Percentiles rank a stretch among this genome's conserved stretches.
Evolutionary conservation across 106 monocot species (phyloP).

Genomic region (Cymbidium sinense): DNA sequence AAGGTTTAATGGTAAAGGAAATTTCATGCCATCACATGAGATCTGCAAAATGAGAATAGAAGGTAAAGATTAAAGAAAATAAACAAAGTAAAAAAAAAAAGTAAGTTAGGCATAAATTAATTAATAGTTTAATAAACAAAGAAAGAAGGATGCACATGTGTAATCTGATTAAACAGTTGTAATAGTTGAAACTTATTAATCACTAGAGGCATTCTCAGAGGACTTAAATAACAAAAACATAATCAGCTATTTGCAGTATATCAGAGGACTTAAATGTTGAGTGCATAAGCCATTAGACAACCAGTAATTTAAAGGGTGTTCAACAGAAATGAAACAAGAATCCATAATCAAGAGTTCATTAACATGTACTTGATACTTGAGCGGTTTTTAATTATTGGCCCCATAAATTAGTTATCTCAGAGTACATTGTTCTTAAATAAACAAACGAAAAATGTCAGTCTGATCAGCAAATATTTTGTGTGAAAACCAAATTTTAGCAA

Average conservation of each 20-base stretch:
- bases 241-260: no score
- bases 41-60: constrained; percentile 40
- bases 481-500: no score
- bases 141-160: background rate
- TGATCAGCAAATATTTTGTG: no score
- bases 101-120: background rate
- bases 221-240: no score
- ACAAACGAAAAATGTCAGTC: no score
- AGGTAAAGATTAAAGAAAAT: background rate
- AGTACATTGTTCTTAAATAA: background rate
- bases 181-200: background rate
- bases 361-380: background rate
- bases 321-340: background rate
- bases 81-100: background rate
- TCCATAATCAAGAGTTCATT: background rate
- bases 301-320: background rate
- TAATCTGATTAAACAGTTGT: background rate
- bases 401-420: background rate
- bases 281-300: background rate
- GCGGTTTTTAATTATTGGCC: background rate
- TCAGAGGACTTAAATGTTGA: no score
- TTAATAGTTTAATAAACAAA: background rate
- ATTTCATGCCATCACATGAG: constrained; percentile 43
- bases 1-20: constrained; percentile 76
- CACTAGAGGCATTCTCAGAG: background rate